Evolutionary conservation across 371 early-diverging fungal genomes (phyloP), one percentile per base, ranked within the genome.

Genomic region (Chytridium lagenaria): DNA sequence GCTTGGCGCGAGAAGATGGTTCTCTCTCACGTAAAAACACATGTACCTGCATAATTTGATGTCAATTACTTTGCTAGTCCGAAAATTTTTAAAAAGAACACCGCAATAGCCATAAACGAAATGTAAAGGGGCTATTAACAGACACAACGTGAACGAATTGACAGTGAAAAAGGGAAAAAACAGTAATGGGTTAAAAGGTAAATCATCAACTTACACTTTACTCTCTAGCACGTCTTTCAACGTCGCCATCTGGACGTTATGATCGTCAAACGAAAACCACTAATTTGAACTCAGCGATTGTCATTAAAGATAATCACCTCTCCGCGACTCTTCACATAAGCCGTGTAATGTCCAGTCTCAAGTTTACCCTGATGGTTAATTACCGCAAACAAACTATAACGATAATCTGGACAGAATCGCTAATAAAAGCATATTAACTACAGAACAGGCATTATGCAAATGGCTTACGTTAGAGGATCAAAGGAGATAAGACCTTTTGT

Each of bases 231-330:
- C 95, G 22, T 94, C 94, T 66, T 87, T 86, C 65, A 91, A 89
- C 38, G 84, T 83, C 1, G 91, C 90, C 50, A 86, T 70, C 0
- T 92, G 90, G 7, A 96, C 93, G 49, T 84, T 85, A 70, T 93
- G 91, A 77, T 97, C 98, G 76, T 97, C 96, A 74, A 97, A 93
- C 34, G 84, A 80, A 78, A 92, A 96, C 98, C 98, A 97, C 91
- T 93, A 39, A 55, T n/a, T 37, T 26, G 26, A 5, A 16, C 23
- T 12, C 0, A 39, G n/a, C 36, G 64, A 5, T 16, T 51, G 28
- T 40, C 33, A 38, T 50, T 12, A 31, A 61, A 28, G 44, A 1
- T 38, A 22, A 51, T 30, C 85, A 92, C 94, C 83, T 93, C 86
- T 40, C 89, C 91, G 28, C 95, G 88, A 68, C 88, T 88, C 66